Base-by-base conservation (phyloP, 2,329 filamentous ascomycete genomes). In the Endocalyx cinctus region DNA sequence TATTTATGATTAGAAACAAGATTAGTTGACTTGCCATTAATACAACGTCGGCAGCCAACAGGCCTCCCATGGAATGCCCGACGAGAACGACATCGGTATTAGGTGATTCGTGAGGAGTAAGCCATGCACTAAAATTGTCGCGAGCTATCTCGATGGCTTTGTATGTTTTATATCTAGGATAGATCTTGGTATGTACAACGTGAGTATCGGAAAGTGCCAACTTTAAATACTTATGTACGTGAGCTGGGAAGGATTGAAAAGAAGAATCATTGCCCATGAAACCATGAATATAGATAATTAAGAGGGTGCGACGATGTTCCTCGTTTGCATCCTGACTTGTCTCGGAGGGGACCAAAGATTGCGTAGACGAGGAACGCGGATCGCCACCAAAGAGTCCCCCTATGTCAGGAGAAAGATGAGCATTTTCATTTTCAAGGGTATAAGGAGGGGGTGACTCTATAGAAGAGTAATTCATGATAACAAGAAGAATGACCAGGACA, bases 261-360 rank as follows among this genome's bases (percentile, higher is more conserved):
- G 85, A 94, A 19, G 84, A 83, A 57, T 92, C 85, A 39, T 86
- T 83, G 32, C 89, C 88, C 71, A 92, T 83, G 62, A 94, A 95
- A 40, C 89, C 88, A 64, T 95, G 89, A 35, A 95, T 79, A 55
- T 88, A 95, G 33, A 95, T 67, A 15, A 94, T 56, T 2, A 96
- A 70, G 16, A 96, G 67, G 17, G 69, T 76, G 41, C 77, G 69
- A 27, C 68, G 66, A n/a, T n/a, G n/a, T n/a, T n/a, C n/a, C 39
- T 47, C 56, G 37, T 42, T 50, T 39, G 45, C 51, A 17, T 53
- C 46, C 28, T 45, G 41, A 5, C 52, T 48, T 10, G 43, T 43
- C 12, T 37, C 40, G 8, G 41, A 56, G 31, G 41, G 57, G 17
- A 50, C 45, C n/a, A 64, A 45, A 13, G 66, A 65, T 25, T 59